Base-by-base conservation (phyloP, 768 basidiomycete species). In the Mycena vulgaris region DNA sequence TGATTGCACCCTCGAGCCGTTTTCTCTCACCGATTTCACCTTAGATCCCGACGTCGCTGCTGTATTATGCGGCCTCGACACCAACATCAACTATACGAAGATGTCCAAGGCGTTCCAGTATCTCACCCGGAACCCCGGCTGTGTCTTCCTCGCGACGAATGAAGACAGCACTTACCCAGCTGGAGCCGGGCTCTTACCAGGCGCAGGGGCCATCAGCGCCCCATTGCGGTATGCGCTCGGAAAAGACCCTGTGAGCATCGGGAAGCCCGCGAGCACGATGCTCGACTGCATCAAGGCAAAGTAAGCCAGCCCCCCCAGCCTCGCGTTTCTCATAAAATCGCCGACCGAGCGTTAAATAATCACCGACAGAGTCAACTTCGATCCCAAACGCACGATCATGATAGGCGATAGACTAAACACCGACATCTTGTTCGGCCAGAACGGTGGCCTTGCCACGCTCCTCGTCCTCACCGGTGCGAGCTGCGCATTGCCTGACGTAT, bases 371-470 rank as follows among this genome's bases (percentile, higher is more conserved):
- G 90, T 97, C 74, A 79, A 93, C 51, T 96, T 95, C 78, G 93
- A 99, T 80, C 95, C 95, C 51, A 83, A 87, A 69, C 85, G n/a
- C 60, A 96, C 97, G 21, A 90, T 99, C 78, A 98, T 99, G 95
- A 86, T 99, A 48, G 97, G 97, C 47, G 97, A 99, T 82, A 89
- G 97, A 68, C 86, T 99, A 73, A 93, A 95, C 79, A 99, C 98
- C 7, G 97, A 99, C 81, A 98, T 99, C 75, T 82, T 93, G 59
- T 99, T 99, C 76, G 97, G 97, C 56, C 88, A 94, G 78, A 88
- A 89, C 53, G 95, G 95, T 45, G 95, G 95, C 31, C 86, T 98
- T 23, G 80, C 92, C n/a, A 98, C 97, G 0, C 84, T 98, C 66
- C 90, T 98, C 47, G 97, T 98, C 63, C 83, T 99, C 74, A 96